Evolutionary conservation across 257 asterid genomes (phyloP), one percentile per base, ranked within the genome.

Genomic region (Salvia rosmarinus): DNA sequence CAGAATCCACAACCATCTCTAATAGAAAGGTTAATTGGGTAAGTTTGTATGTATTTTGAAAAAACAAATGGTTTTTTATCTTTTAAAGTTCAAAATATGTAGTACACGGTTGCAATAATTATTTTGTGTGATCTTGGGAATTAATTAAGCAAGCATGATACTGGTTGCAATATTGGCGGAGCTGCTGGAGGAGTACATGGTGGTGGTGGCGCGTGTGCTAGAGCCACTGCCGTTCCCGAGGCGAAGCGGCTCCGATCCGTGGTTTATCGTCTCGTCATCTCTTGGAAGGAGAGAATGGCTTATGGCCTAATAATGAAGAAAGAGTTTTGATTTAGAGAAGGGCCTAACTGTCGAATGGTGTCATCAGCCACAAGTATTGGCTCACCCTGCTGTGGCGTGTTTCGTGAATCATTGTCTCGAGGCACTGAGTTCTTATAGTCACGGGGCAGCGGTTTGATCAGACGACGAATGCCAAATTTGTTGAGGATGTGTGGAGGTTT

Each of bases 121-220:
- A n/a, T 32, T 34, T n/a, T 1, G 9, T 17, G 30, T 39, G n/a
- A 17, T 39, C 0, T 37, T 9, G 3, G 68, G 23, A 32, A 17
- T 2, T 16, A 50, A 50, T 2, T 2, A 11, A 21, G 51, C 12
- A 20, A 80, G 20, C 51, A 86, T 86, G 96, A 87, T 89, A 65
- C 68, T 82, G 81, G 89, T 87, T 79, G 88, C 93, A 1, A 75
- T 78, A 72, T 80, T 89, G 73, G 86, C 89, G 79, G 91, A 82
- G 82, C 77, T 87, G 62, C 78, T 87, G 65, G 88, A 77, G 84
- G 88, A 82, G 75, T 85, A 89, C 89, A 89, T 89, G 19, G 76
- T 55, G 67, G 77, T 85, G 91, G 82, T 89, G 85, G 82, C 96
- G 75, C 85, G 90, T 69, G 86, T 85, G 73, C 35, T 89, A 75